Base-by-base conservation (phyloP, 2,329 filamentous ascomycete species). In the Macrophomina pseudophaseolina region DNA sequence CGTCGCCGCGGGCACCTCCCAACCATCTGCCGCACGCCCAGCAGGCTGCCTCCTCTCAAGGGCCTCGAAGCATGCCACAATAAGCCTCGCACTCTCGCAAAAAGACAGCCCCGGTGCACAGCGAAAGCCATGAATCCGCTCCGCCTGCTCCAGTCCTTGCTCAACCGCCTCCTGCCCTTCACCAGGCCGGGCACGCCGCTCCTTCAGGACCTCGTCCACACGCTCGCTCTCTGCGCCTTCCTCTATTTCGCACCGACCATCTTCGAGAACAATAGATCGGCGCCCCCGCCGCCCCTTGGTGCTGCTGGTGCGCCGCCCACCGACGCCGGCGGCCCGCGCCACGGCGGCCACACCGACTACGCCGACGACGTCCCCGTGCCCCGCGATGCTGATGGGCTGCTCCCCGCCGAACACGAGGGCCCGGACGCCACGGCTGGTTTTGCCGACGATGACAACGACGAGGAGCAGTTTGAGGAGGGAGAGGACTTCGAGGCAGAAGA, bases 231-330 rank as follows among this genome's bases (percentile, higher is more conserved):
- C 3, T 81, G 80, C 69, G 74, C 75, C 30, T 74, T 81, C 3
- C 74, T 84, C 16, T 84, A 84, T 72, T 82, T 75, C 68, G 82
- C 80, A 0, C 82, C 82, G 18, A 79, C 80, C 68, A 78, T 84
- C 42, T 79, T 73, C 71, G 77, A 83, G 44, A 67, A 38, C 54
- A 23, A 23, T 23, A 46, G 48, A 58, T 38, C 64, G 28, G 7
- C 40, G 16, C n/a, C 2, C 6, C 28, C 0, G 7, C 38, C 35
- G 18, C 52, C 52, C 32, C 52, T 38, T n/a, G 32, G n/a, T 35
- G 52, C n/a, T n/a, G 52, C 23, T 7, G 16, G 5, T 23, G 18
- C 51, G 4, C 28, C 62, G 16, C 16, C 42, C 16, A 35, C 4
- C 33, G 40, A 28, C 23, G 23, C 4, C 33, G 40, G 16, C 23